phyloP scores from a whole-genome alignment of 139 green algal species.

The Chlorella vulgaris region DNA sequence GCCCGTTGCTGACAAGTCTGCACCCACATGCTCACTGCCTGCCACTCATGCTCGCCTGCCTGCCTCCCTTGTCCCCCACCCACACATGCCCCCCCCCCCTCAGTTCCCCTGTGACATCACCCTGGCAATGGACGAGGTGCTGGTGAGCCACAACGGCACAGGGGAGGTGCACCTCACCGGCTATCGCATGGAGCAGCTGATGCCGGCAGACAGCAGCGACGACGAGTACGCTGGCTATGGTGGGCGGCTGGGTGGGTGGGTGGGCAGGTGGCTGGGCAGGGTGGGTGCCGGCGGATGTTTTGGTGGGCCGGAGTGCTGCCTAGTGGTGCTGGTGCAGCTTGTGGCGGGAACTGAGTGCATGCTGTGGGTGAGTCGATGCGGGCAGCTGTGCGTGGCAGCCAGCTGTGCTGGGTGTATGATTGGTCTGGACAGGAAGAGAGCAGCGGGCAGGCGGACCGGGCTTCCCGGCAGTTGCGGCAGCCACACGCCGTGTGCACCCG shows the following conservation, averaged over 20 bases:
- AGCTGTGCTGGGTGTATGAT: neutral
- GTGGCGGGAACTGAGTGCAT: no score
- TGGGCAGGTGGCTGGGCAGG: neutral
- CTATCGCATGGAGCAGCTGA: slow-evolving; percentile 34
- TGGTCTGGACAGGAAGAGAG: no score
- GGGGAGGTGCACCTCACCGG: slow-evolving; percentile 43
- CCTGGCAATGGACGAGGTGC: slow-evolving; percentile 23
- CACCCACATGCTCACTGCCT: no score
- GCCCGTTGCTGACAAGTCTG: no score
- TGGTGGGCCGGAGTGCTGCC: neutral
- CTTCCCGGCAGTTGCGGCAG: no score
- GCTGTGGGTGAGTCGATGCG: no score
- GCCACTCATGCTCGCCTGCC: no score
- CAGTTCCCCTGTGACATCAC: slow-evolving; percentile 43
- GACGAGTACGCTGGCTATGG: slow-evolving; percentile 4
- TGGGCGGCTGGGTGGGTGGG: neutral
- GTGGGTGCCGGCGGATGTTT: neutral
- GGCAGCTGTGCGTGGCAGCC: neutral
- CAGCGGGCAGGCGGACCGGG: no score
- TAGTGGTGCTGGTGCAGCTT: no score
- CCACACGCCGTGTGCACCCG: no score
- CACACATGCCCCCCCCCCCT: neutral
- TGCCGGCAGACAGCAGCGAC: neutral
- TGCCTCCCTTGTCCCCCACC: no score
- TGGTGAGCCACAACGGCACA: slow-evolving; percentile 36